Evolutionary conservation across 1,284 basidiomycete genomes (phyloP), one percentile per base, ranked within the genome.

Genomic region (Schizophyllum amplum): DNA sequence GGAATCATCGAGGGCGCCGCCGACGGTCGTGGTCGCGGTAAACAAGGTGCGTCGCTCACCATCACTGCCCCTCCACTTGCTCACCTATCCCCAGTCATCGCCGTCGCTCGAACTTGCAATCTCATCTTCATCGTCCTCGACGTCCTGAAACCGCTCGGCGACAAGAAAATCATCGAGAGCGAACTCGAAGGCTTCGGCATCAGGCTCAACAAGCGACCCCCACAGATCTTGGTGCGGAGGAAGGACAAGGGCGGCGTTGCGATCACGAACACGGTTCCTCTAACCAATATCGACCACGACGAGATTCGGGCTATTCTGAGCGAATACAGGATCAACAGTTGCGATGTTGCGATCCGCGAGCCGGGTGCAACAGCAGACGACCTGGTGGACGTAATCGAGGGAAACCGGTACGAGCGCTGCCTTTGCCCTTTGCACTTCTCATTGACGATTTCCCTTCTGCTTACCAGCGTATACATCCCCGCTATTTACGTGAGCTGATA

Each of bases 1-100:
- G 96, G 96, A 81, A 99, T 99, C 63, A 99, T 99, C 63, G 97
- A 99, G 72, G 97, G 97, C 65, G 97, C 97, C 27, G 96, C 96
- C 69, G 97, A 99, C 68, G 96, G 96, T 62, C 89, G 94, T 72
- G 97, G 97, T 75, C 81, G 97, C 80, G 97, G 97, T 81, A 85
- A 92, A 66, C 97, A 99, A 82, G 96, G 48, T 50, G 48, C 48
- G 20, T 50, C 20, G 22, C 20, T 50, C 33, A 58, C 55, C 58
- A 11, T 27, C 56, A 59, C 53, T 42, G 57, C 57, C 56, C 15
- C 55, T 48, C 23, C 56, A 47, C 56, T 59, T 42, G 58, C 57
- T 56, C 62, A 54, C 62, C 61, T 58, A 59, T 57, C 59, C 46
- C 59, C 27, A 47, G 55, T 59, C 25, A 63, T 24, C 54, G 24